A percentile compares a stretch with the other conserved stretches of the same genome.
These are phyloP conservation scores for Haplosporangium gracile DNA, from an alignment of 192 early-diverging fungal genomes.

Conservation along the genomic window DNA sequence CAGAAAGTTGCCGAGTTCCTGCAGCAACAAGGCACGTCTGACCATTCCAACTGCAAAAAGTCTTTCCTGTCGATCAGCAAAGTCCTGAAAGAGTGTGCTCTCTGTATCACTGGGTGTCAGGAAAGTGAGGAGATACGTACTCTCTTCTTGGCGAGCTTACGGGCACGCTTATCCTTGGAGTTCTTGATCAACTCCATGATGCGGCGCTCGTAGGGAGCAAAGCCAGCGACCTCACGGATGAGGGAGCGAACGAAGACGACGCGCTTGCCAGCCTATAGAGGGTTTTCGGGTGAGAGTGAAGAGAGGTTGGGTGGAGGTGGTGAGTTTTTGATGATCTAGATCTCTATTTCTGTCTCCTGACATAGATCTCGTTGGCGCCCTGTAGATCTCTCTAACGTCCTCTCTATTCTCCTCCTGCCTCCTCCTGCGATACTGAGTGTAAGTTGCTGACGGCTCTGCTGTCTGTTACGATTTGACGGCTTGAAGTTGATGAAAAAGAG, in stretches of 20 bases:
- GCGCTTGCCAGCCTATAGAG: slow-evolving; percentile 69
- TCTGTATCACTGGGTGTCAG: too few species aligned
- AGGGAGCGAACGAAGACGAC: slow-evolving; percentile 92
- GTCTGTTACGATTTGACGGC: background rate
- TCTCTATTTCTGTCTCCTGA: slow-evolving; percentile 7
- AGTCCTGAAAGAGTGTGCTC: too few species aligned
- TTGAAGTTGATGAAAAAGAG: background rate
- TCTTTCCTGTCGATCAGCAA: too few species aligned
- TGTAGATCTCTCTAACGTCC: background rate
- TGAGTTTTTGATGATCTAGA: slow-evolving; percentile 3
- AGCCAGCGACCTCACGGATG: slow-evolving; percentile 97
- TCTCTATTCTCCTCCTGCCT: background rate
- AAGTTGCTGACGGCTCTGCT: too few species aligned
- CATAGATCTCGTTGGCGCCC: background rate
- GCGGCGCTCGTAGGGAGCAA: slow-evolving; percentile 98
- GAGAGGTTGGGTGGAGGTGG: background rate
- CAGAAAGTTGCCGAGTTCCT: too few species aligned
- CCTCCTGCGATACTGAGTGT: background rate
- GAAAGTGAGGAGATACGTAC: slow-evolving; percentile 54
- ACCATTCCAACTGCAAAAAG: too few species aligned
- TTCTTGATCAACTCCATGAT: slow-evolving; percentile 99
- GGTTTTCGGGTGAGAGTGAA: background rate
- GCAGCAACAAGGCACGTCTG: too few species aligned
- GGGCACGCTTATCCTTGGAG: slow-evolving; percentile 99
- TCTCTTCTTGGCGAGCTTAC: slow-evolving; percentile 98